Base-by-base conservation (phyloP, 2,329 filamentous ascomycete species). In the Xylariales sp. region DNA sequence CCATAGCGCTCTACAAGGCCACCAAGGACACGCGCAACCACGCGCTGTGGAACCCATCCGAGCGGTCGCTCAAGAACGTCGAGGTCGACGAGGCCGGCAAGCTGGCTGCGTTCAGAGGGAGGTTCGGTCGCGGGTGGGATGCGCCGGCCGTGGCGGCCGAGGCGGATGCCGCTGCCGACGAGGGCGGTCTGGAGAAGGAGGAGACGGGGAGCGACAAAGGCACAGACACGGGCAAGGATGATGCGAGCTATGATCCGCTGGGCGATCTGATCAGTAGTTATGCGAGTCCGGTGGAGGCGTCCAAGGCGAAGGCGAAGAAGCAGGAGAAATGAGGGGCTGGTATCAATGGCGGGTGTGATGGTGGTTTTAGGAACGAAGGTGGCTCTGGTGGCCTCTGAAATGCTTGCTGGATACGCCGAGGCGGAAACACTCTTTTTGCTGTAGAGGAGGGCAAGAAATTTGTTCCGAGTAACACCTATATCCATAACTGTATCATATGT, bases 61-160 rank as follows among this genome's bases (percentile, higher is more conserved):
- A 86, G 51, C 81, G 82, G 65, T 84, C 85, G 47, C 73, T 98
- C 55, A 71, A 84, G 60, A 95, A 93, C 62, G 76, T 96, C 44
- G 93, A 98, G 69, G 82, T 94, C 49, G 93, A 98, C 63, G 93
- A 97, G 74, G 91, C 93, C 3, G 93, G 93, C 14, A 80, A 86
- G 59, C 68, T 98, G 57, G 86, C 84, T 39, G 86, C 87, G 42
- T 98, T 98, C 71, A 77, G 93, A 56, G 77, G 76, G 47, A 78
- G 86, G 43, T 98, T 90, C 70, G 93, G 93, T 19, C 73, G 84
- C 45, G 81, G 80, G 9, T 98, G 87, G 74, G 93, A 98, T 18
- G 68, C 61, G 43, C 54, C 54, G 22, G 51, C 52, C 15, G 50
- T 51, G 27, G 62, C 56, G 20, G 60, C 52, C 9, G 58, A 61